These are phyloP conservation scores for Colletotrichum spaethianum DNA, from an alignment of 2,329 filamentous ascomycete species.

Conservation along the genomic window DNA sequence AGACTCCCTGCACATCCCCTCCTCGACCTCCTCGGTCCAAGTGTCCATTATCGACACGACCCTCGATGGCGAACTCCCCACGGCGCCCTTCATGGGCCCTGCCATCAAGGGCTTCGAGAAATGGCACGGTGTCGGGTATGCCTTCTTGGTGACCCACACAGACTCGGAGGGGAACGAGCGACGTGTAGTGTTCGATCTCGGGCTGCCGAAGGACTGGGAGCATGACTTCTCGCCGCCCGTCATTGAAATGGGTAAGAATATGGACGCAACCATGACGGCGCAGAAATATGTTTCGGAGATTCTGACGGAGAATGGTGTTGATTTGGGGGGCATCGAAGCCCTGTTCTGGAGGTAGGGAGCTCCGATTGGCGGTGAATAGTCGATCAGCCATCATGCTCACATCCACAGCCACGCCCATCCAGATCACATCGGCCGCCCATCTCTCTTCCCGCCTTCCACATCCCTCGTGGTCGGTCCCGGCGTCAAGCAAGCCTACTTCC, in stretches of 20 bases:
- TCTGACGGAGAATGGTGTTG: background rate
- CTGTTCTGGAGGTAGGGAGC: constrained; percentile 44
- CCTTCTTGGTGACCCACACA: constrained; percentile 4
- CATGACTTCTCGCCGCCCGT: constrained; percentile 1
- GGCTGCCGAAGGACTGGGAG: constrained; percentile 4
- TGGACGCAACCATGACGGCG: background rate
- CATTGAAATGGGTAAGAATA: background rate
- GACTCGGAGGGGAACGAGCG: background rate
- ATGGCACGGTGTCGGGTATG: constrained; percentile 11
- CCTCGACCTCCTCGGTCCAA: background rate
- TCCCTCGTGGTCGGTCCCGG: constrained; percentile 46
- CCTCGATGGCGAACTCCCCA: background rate
- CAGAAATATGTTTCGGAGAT: constrained; percentile 28
- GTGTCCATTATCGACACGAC: constrained; percentile 24
- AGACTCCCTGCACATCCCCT: background rate
- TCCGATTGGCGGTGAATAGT: background rate
- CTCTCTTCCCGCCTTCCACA: constrained; percentile 43
- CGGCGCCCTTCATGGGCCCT: constrained; percentile 13
- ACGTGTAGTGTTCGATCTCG: constrained; percentile 10
- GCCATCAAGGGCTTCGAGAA: constrained; percentile 14
- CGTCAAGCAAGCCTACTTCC: constrained; percentile 38
- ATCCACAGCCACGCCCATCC: constrained; percentile 44
- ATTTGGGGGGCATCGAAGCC: constrained; percentile 38
- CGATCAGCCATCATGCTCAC: background rate
- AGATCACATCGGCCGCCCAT: constrained; percentile 47